Percentiles rank a stretch among this genome's conserved stretches.
Evolutionary conservation across 306 rosid species (phyloP).

Genomic region (Rosa persica): DNA sequence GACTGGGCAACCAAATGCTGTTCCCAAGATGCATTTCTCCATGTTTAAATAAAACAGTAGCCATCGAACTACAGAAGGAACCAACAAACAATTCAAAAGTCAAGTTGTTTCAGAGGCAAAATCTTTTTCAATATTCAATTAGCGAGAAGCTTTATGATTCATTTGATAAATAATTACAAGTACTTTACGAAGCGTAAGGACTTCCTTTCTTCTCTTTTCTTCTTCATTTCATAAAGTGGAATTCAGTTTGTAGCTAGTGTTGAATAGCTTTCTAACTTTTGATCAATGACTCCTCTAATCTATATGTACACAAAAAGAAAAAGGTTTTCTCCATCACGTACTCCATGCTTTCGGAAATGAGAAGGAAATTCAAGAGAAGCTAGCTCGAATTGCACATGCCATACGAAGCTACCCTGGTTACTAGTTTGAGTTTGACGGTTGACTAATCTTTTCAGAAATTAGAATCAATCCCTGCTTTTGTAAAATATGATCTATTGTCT

Average conservation of each 20-base stretch:
- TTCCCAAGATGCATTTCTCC: conserved; percentile 9
- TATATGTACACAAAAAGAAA: too few species aligned
- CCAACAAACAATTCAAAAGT: not conserved
- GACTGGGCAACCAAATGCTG: conserved; percentile 7
- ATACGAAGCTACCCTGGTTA: not conserved
- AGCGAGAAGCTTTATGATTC: not conserved
- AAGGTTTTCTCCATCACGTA: not conserved
- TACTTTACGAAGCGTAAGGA: not conserved
- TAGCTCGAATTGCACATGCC: not conserved
- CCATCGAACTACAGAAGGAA: not conserved
- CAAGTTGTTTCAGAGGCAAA: not conserved
- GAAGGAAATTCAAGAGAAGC: not conserved
- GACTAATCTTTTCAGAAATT: not conserved
- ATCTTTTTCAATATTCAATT: not conserved
- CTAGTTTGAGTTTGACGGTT: not conserved
- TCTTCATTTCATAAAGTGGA: not conserved
- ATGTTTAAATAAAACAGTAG: conserved; percentile 4
- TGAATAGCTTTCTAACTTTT: not conserved
- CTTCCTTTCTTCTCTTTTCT: not conserved
- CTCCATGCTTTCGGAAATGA: not conserved
- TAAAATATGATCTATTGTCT: too few species aligned
- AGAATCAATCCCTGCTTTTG: not conserved
- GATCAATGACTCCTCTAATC: not conserved
- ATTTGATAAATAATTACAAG: not conserved
- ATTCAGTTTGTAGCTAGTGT: not conserved